Evolutionary conservation across 163 green algal genomes (phyloP).

Genomic region (Trebouxia gelatinosa): DNA sequence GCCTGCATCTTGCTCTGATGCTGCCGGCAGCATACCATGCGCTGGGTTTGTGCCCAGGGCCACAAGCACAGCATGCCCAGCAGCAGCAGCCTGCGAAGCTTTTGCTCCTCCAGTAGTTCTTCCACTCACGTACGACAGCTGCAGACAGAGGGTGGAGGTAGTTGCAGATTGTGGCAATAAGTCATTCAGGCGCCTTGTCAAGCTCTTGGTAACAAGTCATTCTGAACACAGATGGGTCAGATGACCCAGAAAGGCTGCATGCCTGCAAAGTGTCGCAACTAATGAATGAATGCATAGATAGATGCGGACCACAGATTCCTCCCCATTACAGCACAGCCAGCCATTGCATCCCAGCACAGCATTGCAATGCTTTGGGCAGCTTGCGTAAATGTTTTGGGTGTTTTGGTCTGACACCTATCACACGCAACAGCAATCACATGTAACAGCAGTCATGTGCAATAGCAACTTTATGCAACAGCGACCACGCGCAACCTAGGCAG

Average conservation of each 20-base stretch:
- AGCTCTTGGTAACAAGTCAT: not conserved
- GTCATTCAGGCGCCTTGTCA: not conserved
- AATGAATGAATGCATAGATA: too few relatives aligned
- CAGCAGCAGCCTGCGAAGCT: not conserved
- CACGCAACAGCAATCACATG: not conserved
- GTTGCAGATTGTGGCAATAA: not conserved
- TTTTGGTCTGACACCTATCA: not conserved
- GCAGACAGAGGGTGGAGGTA: not conserved
- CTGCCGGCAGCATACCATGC: not conserved
- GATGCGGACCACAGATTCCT: not conserved
- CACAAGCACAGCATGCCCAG: constrained; percentile 9
- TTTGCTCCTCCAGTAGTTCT: not conserved
- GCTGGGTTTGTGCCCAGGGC: not conserved
- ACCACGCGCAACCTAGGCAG: not conserved
- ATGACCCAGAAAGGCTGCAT: too few relatives aligned
- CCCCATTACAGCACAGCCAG: not conserved
- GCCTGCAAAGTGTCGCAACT: too few relatives aligned
- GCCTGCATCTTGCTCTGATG: not conserved
- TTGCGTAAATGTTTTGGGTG: not conserved
- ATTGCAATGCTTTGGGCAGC: too few relatives aligned
- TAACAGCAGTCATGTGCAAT: not conserved
- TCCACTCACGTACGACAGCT: constrained; percentile 8
- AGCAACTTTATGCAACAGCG: not conserved
- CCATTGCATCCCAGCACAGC: too few relatives aligned
- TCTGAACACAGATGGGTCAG: too few relatives aligned